Percentiles rank a stretch among this genome's conserved stretches.
phyloP scores from a whole-genome alignment of 1,284 basidiomycete species.

The Sparassis latifolia region DNA sequence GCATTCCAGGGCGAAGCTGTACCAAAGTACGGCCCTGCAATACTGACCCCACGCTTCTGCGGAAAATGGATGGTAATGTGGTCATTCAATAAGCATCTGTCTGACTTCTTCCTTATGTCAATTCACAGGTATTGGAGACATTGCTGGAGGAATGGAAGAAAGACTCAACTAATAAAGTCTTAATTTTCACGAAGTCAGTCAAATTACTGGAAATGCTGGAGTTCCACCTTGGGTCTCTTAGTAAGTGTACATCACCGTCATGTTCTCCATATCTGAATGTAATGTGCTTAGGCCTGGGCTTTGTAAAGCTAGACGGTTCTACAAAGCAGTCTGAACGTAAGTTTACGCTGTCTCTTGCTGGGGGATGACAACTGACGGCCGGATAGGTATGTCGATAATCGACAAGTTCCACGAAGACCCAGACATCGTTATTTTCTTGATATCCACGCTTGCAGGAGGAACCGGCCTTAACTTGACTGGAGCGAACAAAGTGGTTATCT shows the following conservation, averaged over 20 bases:
- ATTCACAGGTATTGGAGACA: constrained; percentile 51
- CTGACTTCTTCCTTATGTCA: background rate
- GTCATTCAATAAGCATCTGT: background rate
- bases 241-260: constrained; percentile 28
- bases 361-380: no score
- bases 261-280: background rate
- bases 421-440: constrained; percentile 69
- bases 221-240: constrained; percentile 52
- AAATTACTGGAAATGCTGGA: constrained; percentile 78
- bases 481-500: constrained; percentile 83
- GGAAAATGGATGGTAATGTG: constrained; percentile 73
- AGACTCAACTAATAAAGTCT: constrained; percentile 65
- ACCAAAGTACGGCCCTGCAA: constrained; percentile 57
- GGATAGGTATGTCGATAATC: constrained; percentile 71
- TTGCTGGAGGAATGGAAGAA: constrained; percentile 62
- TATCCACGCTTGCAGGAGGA: constrained; percentile 74
- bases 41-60: constrained; percentile 59
- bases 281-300: constrained; percentile 45
- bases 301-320: constrained; percentile 69
- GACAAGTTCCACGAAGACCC: constrained; percentile 77
- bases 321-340: constrained; percentile 58
- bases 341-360: constrained; percentile 16
- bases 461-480: constrained; percentile 71
- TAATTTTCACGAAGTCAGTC: constrained; percentile 83
- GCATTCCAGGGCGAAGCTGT: constrained; percentile 48